Evolutionary conservation across 208 protist species (phyloP).

Genomic region (Acanthamoeba castellanii): DNA sequence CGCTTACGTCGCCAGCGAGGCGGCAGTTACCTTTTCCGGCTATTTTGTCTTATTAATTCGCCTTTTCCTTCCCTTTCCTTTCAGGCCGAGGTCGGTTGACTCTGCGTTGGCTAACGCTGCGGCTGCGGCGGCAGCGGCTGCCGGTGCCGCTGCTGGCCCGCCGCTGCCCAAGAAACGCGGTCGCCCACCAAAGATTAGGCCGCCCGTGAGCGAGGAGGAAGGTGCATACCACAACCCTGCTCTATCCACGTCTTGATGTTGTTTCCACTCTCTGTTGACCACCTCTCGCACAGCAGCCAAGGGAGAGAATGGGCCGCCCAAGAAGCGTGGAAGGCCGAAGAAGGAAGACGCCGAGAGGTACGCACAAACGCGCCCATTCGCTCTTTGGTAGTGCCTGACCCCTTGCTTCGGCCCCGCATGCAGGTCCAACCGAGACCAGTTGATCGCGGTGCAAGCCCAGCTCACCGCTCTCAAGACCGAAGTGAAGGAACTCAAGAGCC

Average conservation of each 20-base stretch:
- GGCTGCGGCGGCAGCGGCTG: background rate
- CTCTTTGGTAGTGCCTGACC: no score
- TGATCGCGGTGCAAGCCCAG: background rate
- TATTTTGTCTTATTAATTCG: background rate
- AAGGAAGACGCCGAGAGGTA: slow-evolving; percentile 54
- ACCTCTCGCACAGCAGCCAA: background rate
- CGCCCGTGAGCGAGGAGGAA: slow-evolving; percentile 19
- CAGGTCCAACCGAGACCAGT: slow-evolving; percentile 58
- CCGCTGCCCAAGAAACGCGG: slow-evolving; percentile 44
- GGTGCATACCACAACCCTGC: background rate
- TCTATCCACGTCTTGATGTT: background rate
- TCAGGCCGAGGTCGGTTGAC: slow-evolving; percentile 49
- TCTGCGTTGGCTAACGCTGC: background rate
- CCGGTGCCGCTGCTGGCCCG: background rate
- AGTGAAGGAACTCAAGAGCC: slow-evolving; percentile 38
- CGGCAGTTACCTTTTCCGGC: slow-evolving; percentile 22
- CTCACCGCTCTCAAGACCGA: background rate
- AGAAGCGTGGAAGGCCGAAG: slow-evolving; percentile 52
- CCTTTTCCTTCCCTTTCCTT: background rate
- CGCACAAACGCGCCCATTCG: background rate
- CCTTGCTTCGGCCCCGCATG: no score
- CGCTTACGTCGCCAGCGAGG: background rate
- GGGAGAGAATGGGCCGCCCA: slow-evolving; percentile 49
- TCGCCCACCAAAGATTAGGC: slow-evolving; percentile 54
- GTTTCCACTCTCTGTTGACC: background rate